Evolutionary conservation across 2,329 filamentous ascomycete species (phyloP).

Genomic region (Paraphoma sp.): DNA sequence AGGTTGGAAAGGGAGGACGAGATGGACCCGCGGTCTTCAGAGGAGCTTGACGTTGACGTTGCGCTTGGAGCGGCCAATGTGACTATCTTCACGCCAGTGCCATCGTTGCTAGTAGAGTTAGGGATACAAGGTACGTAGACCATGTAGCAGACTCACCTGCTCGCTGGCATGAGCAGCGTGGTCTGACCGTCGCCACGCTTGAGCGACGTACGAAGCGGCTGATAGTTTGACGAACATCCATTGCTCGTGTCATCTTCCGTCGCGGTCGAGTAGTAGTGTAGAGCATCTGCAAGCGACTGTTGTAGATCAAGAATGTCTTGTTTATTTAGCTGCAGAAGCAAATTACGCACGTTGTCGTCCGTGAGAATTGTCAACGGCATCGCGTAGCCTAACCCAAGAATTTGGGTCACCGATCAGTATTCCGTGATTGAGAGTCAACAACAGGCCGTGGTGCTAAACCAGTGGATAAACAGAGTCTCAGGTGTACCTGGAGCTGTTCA

Average conservation of each 20-base stretch:
- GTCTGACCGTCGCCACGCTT: slow-evolving; percentile 67
- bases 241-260: slow-evolving; percentile 59
- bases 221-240: slow-evolving; percentile 65
- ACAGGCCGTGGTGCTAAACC: slow-evolving; percentile 4
- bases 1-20: slow-evolving; percentile 40
- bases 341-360: slow-evolving; percentile 60
- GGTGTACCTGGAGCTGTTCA: slow-evolving; percentile 9
- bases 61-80: slow-evolving; percentile 55
- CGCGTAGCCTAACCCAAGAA: neutral
- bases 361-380: slow-evolving; percentile 69
- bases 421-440: neutral
- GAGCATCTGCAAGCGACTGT: slow-evolving; percentile 63
- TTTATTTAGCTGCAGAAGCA: slow-evolving; percentile 63
- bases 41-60: slow-evolving; percentile 20
- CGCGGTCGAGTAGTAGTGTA: slow-evolving; percentile 70
- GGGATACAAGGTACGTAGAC: neutral
- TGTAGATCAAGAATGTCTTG: slow-evolving; percentile 66
- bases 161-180: slow-evolving; percentile 72
- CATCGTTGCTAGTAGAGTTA: slow-evolving; percentile 53
- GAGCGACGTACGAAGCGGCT: slow-evolving; percentile 67
- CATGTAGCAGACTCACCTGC: slow-evolving; percentile 22
- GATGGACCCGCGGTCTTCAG: slow-evolving; percentile 36
- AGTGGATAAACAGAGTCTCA: neutral
- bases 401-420: too few species aligned
- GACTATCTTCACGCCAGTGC: slow-evolving; percentile 70